Conservation (phyloP, 2,329 filamentous ascomycete genomes). For the Verruconis gallopava region DNA sequence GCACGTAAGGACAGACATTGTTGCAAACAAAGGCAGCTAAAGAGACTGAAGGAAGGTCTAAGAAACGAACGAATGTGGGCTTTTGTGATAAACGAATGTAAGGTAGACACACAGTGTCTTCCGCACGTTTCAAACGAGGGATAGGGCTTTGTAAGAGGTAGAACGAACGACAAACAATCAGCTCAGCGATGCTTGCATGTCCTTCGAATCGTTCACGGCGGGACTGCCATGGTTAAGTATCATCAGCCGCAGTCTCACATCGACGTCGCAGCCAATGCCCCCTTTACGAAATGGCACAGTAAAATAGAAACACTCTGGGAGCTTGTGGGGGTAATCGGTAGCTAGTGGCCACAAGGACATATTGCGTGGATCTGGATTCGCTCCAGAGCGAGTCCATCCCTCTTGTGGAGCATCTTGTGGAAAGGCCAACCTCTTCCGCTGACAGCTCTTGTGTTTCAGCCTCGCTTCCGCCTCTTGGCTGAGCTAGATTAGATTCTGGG, state of each 20-base stretch:
- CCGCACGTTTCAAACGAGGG: not conserved
- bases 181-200: not conserved
- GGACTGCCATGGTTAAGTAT: not conserved
- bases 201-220: not conserved
- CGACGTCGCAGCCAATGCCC: too few species aligned
- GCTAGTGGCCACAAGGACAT: too few species aligned
- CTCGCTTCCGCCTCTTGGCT: not conserved
- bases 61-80: not conserved
- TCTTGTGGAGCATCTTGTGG: too few species aligned
- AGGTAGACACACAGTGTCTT: not conserved
- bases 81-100: slow-evolving; percentile 1
- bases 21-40: not conserved
- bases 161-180: not conserved
- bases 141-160: not conserved
- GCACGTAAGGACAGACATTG: not conserved
- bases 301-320: too few species aligned
- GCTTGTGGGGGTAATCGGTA: too few species aligned
- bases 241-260: too few species aligned
- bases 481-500: too few species aligned
- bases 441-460: not conserved
- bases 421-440: too few species aligned
- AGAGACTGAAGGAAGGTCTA: too few species aligned
- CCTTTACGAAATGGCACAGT: too few species aligned
- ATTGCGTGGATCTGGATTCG: too few species aligned
- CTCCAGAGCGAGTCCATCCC: too few species aligned